These are phyloP conservation scores for Trifolium fragiferum DNA, from an alignment of 306 rosid genomes.

Conservation along the genomic window DNA sequence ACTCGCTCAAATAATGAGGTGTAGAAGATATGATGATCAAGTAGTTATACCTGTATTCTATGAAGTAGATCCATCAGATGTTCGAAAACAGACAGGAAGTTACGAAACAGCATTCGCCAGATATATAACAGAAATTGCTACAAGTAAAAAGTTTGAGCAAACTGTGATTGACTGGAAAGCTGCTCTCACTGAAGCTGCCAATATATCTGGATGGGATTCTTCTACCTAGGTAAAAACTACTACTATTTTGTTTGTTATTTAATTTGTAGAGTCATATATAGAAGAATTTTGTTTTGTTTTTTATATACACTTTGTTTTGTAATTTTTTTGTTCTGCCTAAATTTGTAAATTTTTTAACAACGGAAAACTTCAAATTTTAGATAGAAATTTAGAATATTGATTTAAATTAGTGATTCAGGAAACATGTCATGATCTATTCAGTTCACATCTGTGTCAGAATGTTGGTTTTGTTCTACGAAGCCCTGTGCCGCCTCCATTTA, in stretches of 20 bases:
- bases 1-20: constrained; percentile 2
- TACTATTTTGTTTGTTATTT: neutral
- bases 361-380: too few relatives aligned
- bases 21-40: neutral
- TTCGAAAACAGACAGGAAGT: neutral
- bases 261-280: neutral
- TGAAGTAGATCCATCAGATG: constrained; percentile 7
- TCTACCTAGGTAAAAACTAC: neutral
- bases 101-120: neutral
- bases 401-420: too few relatives aligned
- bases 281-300: too few relatives aligned
- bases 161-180: neutral
- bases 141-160: neutral
- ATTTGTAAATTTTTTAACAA: too few relatives aligned
- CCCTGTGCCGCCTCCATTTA: too few relatives aligned
- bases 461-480: too few relatives aligned
- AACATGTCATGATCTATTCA: too few relatives aligned
- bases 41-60: constrained; percentile 40
- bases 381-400: too few relatives aligned
- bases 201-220: constrained; percentile 44
- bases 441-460: too few relatives aligned
- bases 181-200: constrained; percentile 34
- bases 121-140: neutral
- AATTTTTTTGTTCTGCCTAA: too few relatives aligned
- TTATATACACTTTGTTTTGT: too few relatives aligned